Base-by-base conservation (phyloP, 2,329 filamentous ascomycete genomes). In the Aureobasidium sp. region DNA sequence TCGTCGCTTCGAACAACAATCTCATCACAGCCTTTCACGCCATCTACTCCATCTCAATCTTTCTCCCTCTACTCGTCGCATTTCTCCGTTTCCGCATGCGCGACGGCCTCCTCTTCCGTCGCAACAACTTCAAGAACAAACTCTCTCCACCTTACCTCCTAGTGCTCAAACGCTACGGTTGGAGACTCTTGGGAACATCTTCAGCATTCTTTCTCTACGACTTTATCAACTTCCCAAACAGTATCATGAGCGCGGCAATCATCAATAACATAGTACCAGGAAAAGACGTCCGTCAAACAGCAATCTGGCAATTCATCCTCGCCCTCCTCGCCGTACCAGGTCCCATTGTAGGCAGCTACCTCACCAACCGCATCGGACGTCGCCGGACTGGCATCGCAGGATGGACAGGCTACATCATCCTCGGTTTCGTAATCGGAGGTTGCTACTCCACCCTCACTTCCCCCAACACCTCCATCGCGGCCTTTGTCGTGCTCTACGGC, bases 151-250 rank as follows among this genome's bases (percentile, higher is more conserved):
- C 84, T 0, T 86, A 85, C 69, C 67, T 66, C 2, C 73, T 85
- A 1, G 78, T 84, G 4, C 10, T 84, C 10, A 75, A 74, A 11
- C 83, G 82, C 69, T 85, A 84, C 71, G 83, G 81, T 78, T 58
- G 78, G 78, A 18, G 79, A 78, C 29, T 81, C 77, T 79, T 81
- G 25, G 53, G 48, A 27, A 59, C 51, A 3, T 65, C 38, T 64
- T 80, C 84, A 13, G 85, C 86, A 58, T 88, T 85, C 84, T 88
- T 83, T 69, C 73, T 84, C 31, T 82, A 80, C 69, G 78, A 79
- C 64, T 79, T 76, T n/a, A 79, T 82, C 67, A 81, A 80, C 1
- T 82, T 82, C 63, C 79, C 80, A 8, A 82, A 80, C 64, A 78
- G 80, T 16, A 78, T 83, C 58, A 83, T 83, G 71, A 82, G 80